These are phyloP conservation scores for Exophiala spinifera DNA, from an alignment of 2,329 filamentous ascomycete species.

Conservation along the genomic window DNA sequence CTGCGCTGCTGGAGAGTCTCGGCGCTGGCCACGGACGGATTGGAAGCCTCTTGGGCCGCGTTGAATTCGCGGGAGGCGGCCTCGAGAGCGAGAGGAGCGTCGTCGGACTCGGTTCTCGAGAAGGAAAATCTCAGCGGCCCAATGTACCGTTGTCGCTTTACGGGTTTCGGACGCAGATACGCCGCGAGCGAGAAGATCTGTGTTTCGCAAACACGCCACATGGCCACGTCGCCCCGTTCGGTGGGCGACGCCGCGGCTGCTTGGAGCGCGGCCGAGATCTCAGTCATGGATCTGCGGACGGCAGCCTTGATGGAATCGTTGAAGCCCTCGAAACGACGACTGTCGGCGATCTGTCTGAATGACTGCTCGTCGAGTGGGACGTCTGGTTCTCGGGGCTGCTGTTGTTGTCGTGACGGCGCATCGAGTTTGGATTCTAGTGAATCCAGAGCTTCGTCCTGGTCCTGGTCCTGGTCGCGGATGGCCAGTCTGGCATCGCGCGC, in stretches of 20 bases:
- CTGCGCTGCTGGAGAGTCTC: neutral
- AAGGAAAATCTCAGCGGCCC: conserved; percentile 3
- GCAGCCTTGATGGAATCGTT: conserved; percentile 5
- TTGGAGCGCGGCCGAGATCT: conserved; percentile 10
- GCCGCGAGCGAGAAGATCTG: conserved; percentile 23
- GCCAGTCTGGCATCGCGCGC: neutral
- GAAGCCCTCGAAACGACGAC: neutral
- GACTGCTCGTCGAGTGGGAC: neutral
- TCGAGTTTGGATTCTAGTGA: neutral
- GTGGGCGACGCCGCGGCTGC: conserved; percentile 13
- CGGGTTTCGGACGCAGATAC: conserved; percentile 1
- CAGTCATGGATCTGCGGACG: conserved; percentile 8
- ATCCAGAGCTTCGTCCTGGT: neutral
- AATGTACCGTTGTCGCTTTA: neutral
- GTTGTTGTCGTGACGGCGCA: neutral
- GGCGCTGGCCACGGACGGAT: neutral
- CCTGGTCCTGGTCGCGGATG: neutral
- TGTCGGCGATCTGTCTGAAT: neutral
- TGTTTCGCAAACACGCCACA: conserved; percentile 22
- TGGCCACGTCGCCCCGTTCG: conserved; percentile 19
- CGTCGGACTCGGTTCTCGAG: conserved; percentile 8
- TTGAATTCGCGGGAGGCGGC: conserved; percentile 3
- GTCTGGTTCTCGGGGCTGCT: neutral
- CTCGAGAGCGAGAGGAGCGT: conserved; percentile 7
- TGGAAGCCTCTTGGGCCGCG: neutral